Evolutionary conservation across 306 rosid species (phyloP).

Genomic region (Casuarina equisetifolia): DNA sequence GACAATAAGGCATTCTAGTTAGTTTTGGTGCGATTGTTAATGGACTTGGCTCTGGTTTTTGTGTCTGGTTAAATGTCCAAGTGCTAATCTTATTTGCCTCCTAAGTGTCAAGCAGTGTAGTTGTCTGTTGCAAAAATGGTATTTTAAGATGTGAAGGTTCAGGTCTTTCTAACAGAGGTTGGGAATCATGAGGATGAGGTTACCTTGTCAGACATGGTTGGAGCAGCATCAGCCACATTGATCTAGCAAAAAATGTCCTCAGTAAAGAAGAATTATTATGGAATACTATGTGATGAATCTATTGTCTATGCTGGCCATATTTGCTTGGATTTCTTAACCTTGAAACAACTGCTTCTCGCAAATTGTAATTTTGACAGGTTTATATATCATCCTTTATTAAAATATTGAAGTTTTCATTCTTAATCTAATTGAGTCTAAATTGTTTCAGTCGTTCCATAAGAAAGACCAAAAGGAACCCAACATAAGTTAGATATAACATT

Average conservation of each 20-base stretch:
- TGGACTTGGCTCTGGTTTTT: constrained; percentile 28
- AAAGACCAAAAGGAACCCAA: constrained; percentile 14
- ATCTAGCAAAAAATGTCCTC: background rate
- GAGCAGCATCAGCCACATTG: constrained; percentile 2
- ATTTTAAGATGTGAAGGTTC: background rate
- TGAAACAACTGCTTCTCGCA: constrained; percentile 22
- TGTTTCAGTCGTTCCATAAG: background rate
- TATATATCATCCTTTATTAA: background rate
- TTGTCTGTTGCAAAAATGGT: background rate
- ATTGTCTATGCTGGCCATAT: constrained; percentile 13
- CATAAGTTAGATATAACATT: constrained; percentile 13
- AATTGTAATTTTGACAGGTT: constrained; percentile 12
- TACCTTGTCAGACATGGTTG: constrained; percentile 7
- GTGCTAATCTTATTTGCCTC: constrained; percentile 18
- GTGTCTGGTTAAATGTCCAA: constrained; percentile 28
- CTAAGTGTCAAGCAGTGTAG: background rate
- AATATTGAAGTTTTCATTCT: background rate
- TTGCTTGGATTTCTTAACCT: constrained; percentile 20
- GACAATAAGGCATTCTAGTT: constrained; percentile 21
- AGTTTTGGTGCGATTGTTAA: constrained; percentile 23
- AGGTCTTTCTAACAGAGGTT: background rate
- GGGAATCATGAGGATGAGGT: background rate
- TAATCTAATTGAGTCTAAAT: background rate
- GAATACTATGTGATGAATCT: constrained; percentile 12
- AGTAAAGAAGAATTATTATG: constrained; percentile 7